Evolutionary conservation across 169 alveolate genomes (phyloP), one percentile per base, ranked within the genome.

Genomic region (Besnoitia besnoiti): DNA sequence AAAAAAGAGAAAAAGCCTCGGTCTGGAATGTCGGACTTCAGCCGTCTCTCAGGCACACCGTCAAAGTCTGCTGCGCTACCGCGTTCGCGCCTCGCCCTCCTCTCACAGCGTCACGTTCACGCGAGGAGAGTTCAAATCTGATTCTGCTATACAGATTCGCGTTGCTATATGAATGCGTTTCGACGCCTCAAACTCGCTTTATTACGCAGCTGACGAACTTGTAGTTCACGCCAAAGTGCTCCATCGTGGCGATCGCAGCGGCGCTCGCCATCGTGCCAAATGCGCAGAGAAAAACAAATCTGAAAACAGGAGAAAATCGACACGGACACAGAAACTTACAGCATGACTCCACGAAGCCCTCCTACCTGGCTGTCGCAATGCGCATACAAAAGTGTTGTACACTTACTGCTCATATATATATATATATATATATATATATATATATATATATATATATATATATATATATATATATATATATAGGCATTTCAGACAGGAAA

Each of bases 151-250:
- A n/a, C n/a, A n/a, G n/a, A n/a, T n/a, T n/a, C n/a, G n/a, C n/a
- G n/a, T n/a, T n/a, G n/a, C n/a, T n/a, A n/a, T n/a, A n/a, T n/a
- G n/a, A n/a, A n/a, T n/a, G n/a, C n/a, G n/a, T n/a, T n/a, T n/a
- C n/a, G n/a, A n/a, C n/a, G 33, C 14, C 37, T 19, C 39, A 44
- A 79, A 19, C 12, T 10, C 61, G 37, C 7, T 7, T 5, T 8
- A 30, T 27, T 4, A 24, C 30, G 14, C 50, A 62, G 33, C 27
- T 19, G 30, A 50, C 94, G 10, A 82, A 93, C 94, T 94, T 95
- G 92, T 96, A 96, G 85, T 96, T 96, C 44, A 96, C 97, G 37
- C 97, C 97, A 77, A 95, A 96, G 33, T 84, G 88, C 84, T 96
- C 98, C 94, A 96, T 96, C 39, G 91, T 93, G 61, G 95, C 90